phyloP scores from a whole-genome alignment of 2,329 filamentous ascomycete genomes.

The Phialophora tarda region DNA sequence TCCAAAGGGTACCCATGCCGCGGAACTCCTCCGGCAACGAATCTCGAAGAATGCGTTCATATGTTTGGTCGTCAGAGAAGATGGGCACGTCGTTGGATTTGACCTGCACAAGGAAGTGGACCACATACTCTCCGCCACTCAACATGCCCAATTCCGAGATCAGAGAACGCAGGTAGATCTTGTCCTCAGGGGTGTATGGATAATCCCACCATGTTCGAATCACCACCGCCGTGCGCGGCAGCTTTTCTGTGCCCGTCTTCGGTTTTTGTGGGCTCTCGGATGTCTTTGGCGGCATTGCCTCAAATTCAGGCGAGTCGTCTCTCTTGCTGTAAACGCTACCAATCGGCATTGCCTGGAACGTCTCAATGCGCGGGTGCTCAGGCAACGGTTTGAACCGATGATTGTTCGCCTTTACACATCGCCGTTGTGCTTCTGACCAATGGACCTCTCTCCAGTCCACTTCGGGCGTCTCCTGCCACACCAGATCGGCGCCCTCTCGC shows the following conservation, averaged over 20 bases:
- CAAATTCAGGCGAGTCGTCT: slow-evolving; percentile 24
- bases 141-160: slow-evolving; percentile 77
- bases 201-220: slow-evolving; percentile 82
- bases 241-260: slow-evolving; percentile 36
- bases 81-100: slow-evolving; percentile 79
- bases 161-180: slow-evolving; percentile 81
- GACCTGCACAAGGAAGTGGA: slow-evolving; percentile 85
- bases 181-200: slow-evolving; percentile 75
- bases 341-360: slow-evolving; percentile 41
- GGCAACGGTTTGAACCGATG: slow-evolving; percentile 65
- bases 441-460: slow-evolving; percentile 78
- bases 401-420: slow-evolving; percentile 73
- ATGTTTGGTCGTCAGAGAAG: slow-evolving; percentile 77
- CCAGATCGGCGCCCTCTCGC: slow-evolving; percentile 75
- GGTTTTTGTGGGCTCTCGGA: slow-evolving; percentile 36
- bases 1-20: slow-evolving; percentile 89
- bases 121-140: slow-evolving; percentile 79
- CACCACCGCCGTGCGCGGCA: slow-evolving; percentile 72
- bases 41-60: slow-evolving; percentile 73
- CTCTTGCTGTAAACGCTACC: slow-evolving; percentile 26
- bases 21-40: slow-evolving; percentile 81
- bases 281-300: slow-evolving; percentile 13
- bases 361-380: slow-evolving; percentile 44
- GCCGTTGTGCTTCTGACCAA: slow-evolving; percentile 78
- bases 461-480: slow-evolving; percentile 73